Percentiles rank a stretch among this genome's conserved stretches.
Conservation (phyloP, 768 basidiomycete genomes). For the Paxillus involutus region DNA sequence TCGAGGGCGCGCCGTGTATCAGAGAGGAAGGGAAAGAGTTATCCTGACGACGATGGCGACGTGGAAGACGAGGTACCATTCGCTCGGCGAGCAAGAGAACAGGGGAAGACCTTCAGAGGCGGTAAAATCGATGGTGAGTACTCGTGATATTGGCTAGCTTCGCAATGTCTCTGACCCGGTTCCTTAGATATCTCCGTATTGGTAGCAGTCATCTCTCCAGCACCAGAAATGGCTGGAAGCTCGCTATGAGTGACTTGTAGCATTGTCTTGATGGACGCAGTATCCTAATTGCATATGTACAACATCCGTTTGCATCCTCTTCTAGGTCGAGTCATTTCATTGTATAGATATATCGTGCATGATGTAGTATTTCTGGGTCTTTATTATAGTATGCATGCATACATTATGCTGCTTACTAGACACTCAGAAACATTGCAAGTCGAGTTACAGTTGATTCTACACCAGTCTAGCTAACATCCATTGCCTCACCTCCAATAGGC, state of each 20-base stretch:
- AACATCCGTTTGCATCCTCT: constrained; percentile 19
- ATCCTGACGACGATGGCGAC: constrained; percentile 23
- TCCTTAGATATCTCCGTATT: constrained; percentile 61
- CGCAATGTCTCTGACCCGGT: neutral
- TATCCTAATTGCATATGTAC: constrained; percentile 22
- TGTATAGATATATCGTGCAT: constrained; percentile 29
- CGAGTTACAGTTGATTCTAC: constrained; percentile 5
- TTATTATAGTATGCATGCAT: constrained; percentile 15
- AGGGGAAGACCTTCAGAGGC: constrained; percentile 69
- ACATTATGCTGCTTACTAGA: neutral
- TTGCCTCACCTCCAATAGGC: constrained; percentile 60
- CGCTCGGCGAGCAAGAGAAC: constrained; percentile 73
- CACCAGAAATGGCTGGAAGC: constrained; percentile 26
- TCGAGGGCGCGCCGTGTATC: constrained; percentile 73
- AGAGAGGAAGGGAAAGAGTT: constrained; percentile 40
- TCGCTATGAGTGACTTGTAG: constrained; percentile 3
- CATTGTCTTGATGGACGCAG: constrained; percentile 2
- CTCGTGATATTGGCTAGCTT: neutral
- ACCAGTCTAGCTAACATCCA: constrained; percentile 69
- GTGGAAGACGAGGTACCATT: constrained; percentile 72
- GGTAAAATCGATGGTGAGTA: constrained; percentile 83
- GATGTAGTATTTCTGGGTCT: constrained; percentile 6
- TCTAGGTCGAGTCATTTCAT: neutral
- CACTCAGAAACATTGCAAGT: neutral
- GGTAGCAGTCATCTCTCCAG: constrained; percentile 62